Base-by-base conservation (phyloP, 495 filamentous ascomycete species). In the Trichoderma erinaceum region DNA sequence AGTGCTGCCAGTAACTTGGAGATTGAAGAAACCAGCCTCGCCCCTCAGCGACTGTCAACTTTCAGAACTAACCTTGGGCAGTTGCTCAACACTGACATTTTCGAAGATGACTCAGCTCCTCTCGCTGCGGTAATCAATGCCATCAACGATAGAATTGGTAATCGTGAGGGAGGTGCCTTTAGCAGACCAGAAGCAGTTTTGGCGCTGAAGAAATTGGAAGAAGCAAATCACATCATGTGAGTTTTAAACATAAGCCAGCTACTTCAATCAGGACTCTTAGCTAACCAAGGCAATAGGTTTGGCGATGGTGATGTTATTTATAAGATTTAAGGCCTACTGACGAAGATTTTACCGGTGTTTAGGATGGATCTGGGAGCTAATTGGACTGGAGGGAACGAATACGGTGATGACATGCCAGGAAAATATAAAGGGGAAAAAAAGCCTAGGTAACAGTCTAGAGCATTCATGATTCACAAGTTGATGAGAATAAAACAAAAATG, bases 201-300 rank as follows among this genome's bases (percentile, higher is more conserved):
- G 76, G 94, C 92, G 65, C 76, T 99, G 72, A 83, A 84, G 76
- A 85, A 79, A 73, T 89, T 99, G 91, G 88, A 90, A 68, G 87
- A 89, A 58, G 80, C 82, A 76, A 97, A 97, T 74, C 86, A 91
- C 80, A 88, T 99, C 77, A 98, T 98, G 96, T 97, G 79, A 87
- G 91, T 89, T 25, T 25, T 13, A n/a, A 38, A 38, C 4, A 38
- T n/a, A 6, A n/a, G 35, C n/a, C 18, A 7, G 64, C 11, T n/a
- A 6, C 21, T 2, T 2, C 41, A 4, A 56, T 16, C 18, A 4
- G 7, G 18, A 25, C 63, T 44, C 1, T 12, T 46, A 73, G 66
- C 75, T 81, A 72, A 81, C 69, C 15, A 21, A n/a, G 52, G 41
- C 23, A 25, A 21, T 66, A 83, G 81, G 81, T 82, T 77, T 73